These are phyloP conservation scores for Galerina sulciceps DNA, from an alignment of 768 basidiomycete genomes.

Conservation along the genomic window DNA sequence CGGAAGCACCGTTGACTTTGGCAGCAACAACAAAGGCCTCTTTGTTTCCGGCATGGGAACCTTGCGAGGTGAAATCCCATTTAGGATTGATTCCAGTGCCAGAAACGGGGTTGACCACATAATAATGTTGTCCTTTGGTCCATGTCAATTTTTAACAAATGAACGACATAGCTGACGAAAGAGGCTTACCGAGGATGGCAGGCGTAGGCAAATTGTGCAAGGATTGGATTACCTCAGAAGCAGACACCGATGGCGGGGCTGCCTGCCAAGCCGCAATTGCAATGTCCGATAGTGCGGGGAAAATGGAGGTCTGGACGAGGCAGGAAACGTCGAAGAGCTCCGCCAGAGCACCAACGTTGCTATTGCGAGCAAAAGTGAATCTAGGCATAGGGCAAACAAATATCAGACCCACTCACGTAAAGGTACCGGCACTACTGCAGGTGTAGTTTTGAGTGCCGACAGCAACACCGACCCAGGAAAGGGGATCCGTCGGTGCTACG, in stretches of 20 bases:
- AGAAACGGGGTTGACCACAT: constrained; percentile 48
- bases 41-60: constrained; percentile 34
- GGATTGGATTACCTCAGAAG: constrained; percentile 20
- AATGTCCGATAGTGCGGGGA: constrained; percentile 28
- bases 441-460: constrained; percentile 62
- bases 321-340: constrained; percentile 63
- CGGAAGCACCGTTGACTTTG: constrained; percentile 38
- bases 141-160: neutral
- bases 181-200: constrained; percentile 33
- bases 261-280: constrained; percentile 22
- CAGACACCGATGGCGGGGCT: constrained; percentile 21
- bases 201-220: constrained; percentile 13
- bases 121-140: constrained; percentile 52
- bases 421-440: constrained; percentile 47
- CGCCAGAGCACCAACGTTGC: constrained; percentile 51
- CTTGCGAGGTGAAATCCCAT: constrained; percentile 54
- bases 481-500: constrained; percentile 35
- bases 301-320: constrained; percentile 35
- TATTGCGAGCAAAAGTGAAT: constrained; percentile 20
- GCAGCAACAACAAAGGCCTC: constrained; percentile 47
- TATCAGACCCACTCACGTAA: constrained; percentile 38
- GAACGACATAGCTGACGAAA: neutral
- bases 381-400: neutral
- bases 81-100: constrained; percentile 44
- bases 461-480: constrained; percentile 48